Percentiles rank a stretch among this genome's conserved stretches.
These are phyloP conservation scores for Monosporascus sp. DNA, from an alignment of 2,329 filamentous ascomycete species.

Conservation along the genomic window DNA sequence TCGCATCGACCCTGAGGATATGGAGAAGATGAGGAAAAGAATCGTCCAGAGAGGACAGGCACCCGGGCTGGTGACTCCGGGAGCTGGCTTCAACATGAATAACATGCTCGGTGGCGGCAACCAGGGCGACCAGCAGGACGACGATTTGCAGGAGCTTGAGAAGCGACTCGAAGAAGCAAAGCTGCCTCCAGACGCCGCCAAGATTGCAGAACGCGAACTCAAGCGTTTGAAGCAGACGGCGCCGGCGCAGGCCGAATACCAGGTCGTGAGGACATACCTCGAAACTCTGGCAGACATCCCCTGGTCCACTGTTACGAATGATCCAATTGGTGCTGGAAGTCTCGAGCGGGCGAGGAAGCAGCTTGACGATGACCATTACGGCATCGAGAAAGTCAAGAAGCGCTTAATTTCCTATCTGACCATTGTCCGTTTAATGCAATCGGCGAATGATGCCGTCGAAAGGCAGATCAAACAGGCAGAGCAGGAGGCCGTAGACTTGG, in stretches of 20 bases:
- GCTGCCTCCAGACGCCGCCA: constrained; percentile 77
- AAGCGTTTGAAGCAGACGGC: constrained; percentile 91
- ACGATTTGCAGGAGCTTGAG: constrained; percentile 86
- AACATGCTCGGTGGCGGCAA: constrained; percentile 43
- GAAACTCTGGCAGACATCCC: constrained; percentile 93
- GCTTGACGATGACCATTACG: constrained; percentile 93
- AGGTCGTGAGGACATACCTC: constrained; percentile 87
- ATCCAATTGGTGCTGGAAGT: constrained; percentile 78
- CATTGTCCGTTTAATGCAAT: constrained; percentile 91
- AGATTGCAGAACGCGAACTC: constrained; percentile 85
- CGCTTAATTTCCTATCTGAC: constrained; percentile 90
- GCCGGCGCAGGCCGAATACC: constrained; percentile 91
- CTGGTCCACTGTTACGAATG: constrained; percentile 79
- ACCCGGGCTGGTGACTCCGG: constrained; percentile 15
- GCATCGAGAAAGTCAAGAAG: constrained; percentile 96
- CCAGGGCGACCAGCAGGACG: constrained; percentile 71
- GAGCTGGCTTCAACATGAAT: constrained; percentile 26
- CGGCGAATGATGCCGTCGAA: constrained; percentile 78
- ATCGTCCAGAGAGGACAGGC: constrained; percentile 17
- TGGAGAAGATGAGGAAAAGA: constrained; percentile 43
- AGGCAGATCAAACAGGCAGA: constrained; percentile 67
- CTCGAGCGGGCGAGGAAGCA: constrained; percentile 77
- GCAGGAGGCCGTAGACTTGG: constrained; percentile 45
- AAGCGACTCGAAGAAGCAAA: constrained; percentile 79
- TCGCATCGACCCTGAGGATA: constrained; percentile 49